Conservation (phyloP, 2,329 filamentous ascomycete genomes). For the Orbilia brochopaga region DNA sequence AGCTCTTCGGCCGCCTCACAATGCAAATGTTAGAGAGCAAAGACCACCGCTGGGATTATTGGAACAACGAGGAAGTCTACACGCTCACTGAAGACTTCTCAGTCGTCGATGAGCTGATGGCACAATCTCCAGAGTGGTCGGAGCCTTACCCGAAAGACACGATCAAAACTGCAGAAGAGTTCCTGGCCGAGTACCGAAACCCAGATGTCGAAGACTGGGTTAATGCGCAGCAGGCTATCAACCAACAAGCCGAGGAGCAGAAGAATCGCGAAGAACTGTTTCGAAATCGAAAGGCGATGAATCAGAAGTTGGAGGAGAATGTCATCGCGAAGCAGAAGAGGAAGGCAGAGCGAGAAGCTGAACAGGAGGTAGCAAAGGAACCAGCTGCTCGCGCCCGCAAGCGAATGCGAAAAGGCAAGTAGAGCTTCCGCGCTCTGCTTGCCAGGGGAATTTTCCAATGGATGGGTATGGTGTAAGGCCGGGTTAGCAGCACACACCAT, state of each 20-base stretch:
- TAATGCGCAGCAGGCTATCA: neutral
- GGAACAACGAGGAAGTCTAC: neutral
- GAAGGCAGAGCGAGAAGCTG: neutral
- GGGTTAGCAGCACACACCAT: constrained; percentile 4
- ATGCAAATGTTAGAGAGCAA: neutral
- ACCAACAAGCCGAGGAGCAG: neutral
- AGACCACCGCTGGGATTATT: neutral
- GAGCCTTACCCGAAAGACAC: neutral
- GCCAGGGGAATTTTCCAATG: neutral
- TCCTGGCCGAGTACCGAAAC: neutral
- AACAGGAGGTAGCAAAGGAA: neutral
- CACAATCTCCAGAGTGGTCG: too few species aligned
- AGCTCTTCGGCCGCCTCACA: neutral
- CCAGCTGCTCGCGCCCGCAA: neutral
- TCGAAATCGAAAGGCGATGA: neutral
- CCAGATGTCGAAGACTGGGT: neutral
- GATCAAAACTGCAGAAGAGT: neutral
- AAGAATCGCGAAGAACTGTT: neutral
- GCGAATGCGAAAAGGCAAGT: neutral
- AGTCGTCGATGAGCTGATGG: neutral
- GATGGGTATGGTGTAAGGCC: neutral
- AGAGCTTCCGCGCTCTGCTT: neutral
- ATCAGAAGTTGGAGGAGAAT: neutral
- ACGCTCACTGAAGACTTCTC: neutral
- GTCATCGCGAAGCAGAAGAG: neutral